phyloP scores from a whole-genome alignment of 2,329 filamentous ascomycete genomes.

The Ophiostoma ulmi region DNA sequence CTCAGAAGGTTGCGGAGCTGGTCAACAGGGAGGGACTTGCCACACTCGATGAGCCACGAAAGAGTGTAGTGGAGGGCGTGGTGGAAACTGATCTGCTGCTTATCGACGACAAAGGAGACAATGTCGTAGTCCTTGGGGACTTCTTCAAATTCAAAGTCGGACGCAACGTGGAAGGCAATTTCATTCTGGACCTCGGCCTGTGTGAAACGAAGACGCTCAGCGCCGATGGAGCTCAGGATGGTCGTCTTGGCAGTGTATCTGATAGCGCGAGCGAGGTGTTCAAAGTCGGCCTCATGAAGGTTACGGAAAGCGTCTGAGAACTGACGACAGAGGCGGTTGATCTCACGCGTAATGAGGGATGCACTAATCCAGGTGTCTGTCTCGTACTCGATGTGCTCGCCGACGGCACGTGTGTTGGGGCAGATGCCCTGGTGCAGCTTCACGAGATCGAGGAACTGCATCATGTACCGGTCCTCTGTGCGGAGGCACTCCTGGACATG shows the following conservation, averaged over 20 bases:
- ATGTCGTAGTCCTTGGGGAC: conserved; percentile 55
- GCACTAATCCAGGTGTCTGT: conserved; percentile 97
- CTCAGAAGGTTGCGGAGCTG: conserved; percentile 64
- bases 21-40: conserved; percentile 64
- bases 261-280: conserved; percentile 65
- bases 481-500: conserved; percentile 83
- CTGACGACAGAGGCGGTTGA: conserved; percentile 85
- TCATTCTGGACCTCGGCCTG: conserved; percentile 85
- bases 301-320: conserved; percentile 81
- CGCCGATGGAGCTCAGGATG: conserved; percentile 83
- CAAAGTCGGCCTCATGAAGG: conserved; percentile 57
- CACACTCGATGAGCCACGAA: conserved; percentile 92
- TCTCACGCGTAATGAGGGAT: conserved; percentile 87
- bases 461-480: conserved; percentile 75
- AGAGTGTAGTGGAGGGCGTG: conserved; percentile 93
- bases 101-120: conserved; percentile 82
- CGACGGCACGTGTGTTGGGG: conserved; percentile 83
- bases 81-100: conserved; percentile 91
- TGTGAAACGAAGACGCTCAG: conserved; percentile 80
- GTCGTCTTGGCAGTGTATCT: conserved; percentile 72
- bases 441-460: conserved; percentile 92
- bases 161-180: conserved; percentile 71
- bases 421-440: conserved; percentile 97
- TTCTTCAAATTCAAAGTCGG: conserved; percentile 74
- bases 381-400: conserved; percentile 96